These are phyloP conservation scores for Saksenaea oblongispora DNA, from an alignment of 371 early-diverging fungal genomes.

Conservation along the genomic window DNA sequence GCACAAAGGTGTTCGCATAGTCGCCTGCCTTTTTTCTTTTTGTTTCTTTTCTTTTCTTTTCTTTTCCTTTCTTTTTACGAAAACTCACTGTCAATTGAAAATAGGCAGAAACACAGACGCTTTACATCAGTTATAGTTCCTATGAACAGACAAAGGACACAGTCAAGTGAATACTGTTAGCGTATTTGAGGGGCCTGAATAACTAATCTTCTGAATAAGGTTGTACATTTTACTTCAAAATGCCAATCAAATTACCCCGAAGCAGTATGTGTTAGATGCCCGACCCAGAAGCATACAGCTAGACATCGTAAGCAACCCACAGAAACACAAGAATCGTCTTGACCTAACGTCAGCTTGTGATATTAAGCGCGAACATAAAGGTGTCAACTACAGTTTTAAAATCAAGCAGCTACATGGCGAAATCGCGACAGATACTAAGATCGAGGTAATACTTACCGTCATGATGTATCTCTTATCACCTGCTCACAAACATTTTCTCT, in stretches of 20 bases:
- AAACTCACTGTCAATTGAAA: neutral
- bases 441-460: conserved; percentile 13
- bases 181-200: neutral
- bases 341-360: neutral
- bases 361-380: conserved; percentile 21
- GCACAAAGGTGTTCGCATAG: neutral
- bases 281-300: conserved; percentile 18
- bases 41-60: too few species aligned
- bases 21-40: too few species aligned
- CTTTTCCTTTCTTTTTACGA: too few species aligned
- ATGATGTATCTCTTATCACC: too few species aligned
- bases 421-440: conserved; percentile 11
- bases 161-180: conserved; percentile 12
- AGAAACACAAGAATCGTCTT: neutral
- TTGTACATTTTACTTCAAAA: conserved; percentile 22
- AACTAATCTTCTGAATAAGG: conserved; percentile 6
- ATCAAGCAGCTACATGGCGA: conserved; percentile 22
- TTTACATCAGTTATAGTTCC: conserved; percentile 25
- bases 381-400: conserved; percentile 26
- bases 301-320: conserved; percentile 17
- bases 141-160: conserved; percentile 22
- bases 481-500: too few species aligned
- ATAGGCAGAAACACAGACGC: conserved; percentile 24
- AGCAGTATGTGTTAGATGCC: conserved; percentile 21
- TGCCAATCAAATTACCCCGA: conserved; percentile 11